Percentiles rank a stretch among this genome's conserved stretches.
Evolutionary conservation across 306 rosid genomes (phyloP).

Genomic region (Quercus suber): DNA sequence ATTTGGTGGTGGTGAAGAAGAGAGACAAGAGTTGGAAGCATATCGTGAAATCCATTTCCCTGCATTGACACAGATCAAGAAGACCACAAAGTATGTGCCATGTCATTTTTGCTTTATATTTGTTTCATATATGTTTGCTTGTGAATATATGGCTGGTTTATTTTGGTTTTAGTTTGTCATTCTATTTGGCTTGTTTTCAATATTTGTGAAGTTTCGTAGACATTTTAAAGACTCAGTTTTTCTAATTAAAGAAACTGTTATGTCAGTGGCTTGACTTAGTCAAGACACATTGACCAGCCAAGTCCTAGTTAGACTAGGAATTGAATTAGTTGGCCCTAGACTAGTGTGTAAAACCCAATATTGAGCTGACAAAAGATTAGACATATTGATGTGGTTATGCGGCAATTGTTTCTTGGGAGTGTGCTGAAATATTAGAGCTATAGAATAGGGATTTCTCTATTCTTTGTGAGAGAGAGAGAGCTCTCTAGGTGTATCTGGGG

Average conservation of each 20-base stretch:
- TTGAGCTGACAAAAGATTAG: too few relatives aligned
- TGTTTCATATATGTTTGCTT: neutral
- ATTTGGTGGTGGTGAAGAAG: conserved; percentile 93
- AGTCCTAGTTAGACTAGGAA: too few relatives aligned
- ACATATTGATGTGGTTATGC: too few relatives aligned
- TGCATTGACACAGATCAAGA: conserved; percentile 61
- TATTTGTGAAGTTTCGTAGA: neutral
- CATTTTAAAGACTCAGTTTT: neutral
- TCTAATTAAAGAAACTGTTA: neutral
- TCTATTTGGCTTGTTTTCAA: neutral
- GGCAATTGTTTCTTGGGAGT: too few relatives aligned
- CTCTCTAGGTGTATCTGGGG: too few relatives aligned
- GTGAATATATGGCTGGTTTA: neutral
- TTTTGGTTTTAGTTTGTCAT: neutral
- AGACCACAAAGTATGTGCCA: conserved; percentile 61
- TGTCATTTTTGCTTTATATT: neutral
- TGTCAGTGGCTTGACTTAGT: too few relatives aligned
- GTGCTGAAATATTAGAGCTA: too few relatives aligned
- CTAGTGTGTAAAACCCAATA: too few relatives aligned
- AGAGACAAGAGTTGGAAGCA: conserved; percentile 81
- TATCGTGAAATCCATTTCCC: conserved; percentile 93
- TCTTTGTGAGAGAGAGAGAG: too few relatives aligned
- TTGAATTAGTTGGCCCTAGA: too few relatives aligned
- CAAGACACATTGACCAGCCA: too few relatives aligned
- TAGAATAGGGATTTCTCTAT: too few relatives aligned